Conservation (phyloP, 75 land plant species). For the Sequoia sempervirens region DNA sequence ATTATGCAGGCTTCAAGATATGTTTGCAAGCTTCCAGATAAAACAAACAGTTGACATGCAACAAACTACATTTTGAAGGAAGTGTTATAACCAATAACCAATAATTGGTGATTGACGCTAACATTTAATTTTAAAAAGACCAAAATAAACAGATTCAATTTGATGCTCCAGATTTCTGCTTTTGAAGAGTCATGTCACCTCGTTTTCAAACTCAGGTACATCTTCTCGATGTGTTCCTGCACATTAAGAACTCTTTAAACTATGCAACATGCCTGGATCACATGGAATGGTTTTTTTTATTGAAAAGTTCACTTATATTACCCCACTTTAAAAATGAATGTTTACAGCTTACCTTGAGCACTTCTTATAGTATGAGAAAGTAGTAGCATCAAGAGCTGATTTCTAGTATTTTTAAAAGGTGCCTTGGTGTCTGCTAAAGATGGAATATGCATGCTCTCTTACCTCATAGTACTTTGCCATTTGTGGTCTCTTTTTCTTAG, state of each 20-base stretch:
- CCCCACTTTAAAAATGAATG: background rate
- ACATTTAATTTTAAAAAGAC: background rate
- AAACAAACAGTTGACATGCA: background rate
- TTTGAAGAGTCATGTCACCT: background rate
- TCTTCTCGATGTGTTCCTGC: conserved; percentile 13
- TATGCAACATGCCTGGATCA: background rate
- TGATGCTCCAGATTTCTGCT: background rate
- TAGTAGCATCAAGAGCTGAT: background rate
- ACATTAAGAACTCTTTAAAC: background rate
- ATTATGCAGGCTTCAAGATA: background rate
- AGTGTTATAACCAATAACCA: background rate
- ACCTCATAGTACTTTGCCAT: conserved; percentile 63
- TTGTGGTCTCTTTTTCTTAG: conserved; percentile 57
- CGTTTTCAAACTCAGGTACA: conserved; percentile 10
- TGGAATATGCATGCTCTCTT: background rate
- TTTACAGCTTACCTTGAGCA: background rate
- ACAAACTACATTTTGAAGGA: background rate
- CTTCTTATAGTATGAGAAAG: background rate
- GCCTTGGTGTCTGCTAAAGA: background rate
- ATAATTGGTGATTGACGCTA: background rate
- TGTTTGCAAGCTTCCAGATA: background rate
- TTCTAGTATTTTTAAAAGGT: background rate
- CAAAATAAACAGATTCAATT: background rate
- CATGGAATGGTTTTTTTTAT: no score
- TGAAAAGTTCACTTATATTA: background rate